phyloP scores from a whole-genome alignment of 2,329 filamentous ascomycete species.

The Aspergillus thermomutatus region DNA sequence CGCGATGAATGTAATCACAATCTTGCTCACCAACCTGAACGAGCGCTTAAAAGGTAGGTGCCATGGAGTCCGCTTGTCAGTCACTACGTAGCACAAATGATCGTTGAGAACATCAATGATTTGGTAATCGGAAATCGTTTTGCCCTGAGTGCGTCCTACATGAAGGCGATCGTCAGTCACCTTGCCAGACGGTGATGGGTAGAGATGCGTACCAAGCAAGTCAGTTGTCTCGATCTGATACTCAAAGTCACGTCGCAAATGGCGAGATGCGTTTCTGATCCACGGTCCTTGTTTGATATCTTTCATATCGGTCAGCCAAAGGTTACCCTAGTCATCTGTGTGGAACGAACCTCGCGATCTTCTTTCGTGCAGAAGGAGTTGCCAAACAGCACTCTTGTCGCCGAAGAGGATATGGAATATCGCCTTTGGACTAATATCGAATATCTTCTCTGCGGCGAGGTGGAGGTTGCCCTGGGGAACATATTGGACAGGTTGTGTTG shows the following conservation, averaged over 20 bases:
- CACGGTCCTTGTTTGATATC: conserved; percentile 85
- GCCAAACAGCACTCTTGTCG: conserved; percentile 92
- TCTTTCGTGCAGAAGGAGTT: conserved; percentile 81
- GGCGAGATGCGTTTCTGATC: conserved; percentile 66
- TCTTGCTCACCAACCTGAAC: conserved; percentile 82
- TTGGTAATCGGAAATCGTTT: conserved; percentile 74
- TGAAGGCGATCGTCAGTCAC: conserved; percentile 10
- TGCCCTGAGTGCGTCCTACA: conserved; percentile 49
- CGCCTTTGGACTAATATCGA: conserved; percentile 88
- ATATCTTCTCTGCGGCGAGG: conserved; percentile 73
- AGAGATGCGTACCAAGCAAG: conserved; percentile 54
- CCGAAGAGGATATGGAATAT: conserved; percentile 96
- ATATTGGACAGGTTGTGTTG: conserved; percentile 75
- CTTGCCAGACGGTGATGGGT: background rate
- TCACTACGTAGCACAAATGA: conserved; percentile 67
- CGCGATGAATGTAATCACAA: conserved; percentile 88
- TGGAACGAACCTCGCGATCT: conserved; percentile 57
- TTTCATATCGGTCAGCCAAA: conserved; percentile 22
- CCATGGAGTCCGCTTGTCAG: conserved; percentile 66
- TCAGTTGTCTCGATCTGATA: conserved; percentile 71
- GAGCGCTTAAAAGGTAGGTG: conserved; percentile 77
- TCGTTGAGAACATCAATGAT: conserved; percentile 79
- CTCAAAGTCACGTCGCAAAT: conserved; percentile 73
- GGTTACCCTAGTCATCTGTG: background rate
- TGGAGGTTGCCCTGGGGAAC: conserved; percentile 77